Evolutionary conservation across 345 rosid genomes (phyloP).

Genomic region (Laguncularia racemosa): DNA sequence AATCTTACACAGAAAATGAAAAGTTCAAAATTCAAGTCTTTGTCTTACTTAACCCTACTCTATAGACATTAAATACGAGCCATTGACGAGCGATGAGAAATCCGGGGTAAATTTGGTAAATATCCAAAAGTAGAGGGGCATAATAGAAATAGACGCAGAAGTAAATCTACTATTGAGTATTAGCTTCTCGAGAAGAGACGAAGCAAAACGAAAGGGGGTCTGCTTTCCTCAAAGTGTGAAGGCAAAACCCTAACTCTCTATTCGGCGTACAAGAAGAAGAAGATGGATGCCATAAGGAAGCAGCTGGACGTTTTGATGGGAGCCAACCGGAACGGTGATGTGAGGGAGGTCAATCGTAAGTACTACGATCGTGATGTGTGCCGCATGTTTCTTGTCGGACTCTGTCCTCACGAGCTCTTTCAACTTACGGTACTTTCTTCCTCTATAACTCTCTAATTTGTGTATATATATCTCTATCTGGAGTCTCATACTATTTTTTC

Average conservation of each 20-base stretch:
- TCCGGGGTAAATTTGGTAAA: too few relatives aligned
- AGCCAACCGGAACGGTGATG: constrained; percentile 97
- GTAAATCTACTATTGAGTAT: too few relatives aligned
- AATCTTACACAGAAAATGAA: too few relatives aligned
- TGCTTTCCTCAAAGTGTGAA: constrained; percentile 1
- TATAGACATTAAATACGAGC: too few relatives aligned
- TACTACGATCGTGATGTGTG: constrained; percentile 99
- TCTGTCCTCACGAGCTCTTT: constrained; percentile 98
- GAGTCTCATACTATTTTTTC: not conserved
- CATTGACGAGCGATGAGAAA: too few relatives aligned
- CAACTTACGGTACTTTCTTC: constrained; percentile 61
- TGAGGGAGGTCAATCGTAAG: constrained; percentile 90
- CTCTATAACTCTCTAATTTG: not conserved
- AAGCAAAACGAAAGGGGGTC: not conserved
- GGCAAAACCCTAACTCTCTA: not conserved
- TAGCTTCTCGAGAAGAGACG: too few relatives aligned
- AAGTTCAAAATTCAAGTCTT: too few relatives aligned
- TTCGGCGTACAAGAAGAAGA: constrained; percentile 6
- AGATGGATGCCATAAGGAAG: constrained; percentile 97
- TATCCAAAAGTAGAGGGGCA: not conserved
- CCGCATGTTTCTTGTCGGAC: constrained; percentile 92
- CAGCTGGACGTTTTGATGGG: constrained; percentile 99
- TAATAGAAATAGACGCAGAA: too few relatives aligned
- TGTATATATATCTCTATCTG: not conserved
- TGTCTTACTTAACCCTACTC: too few relatives aligned